Evolutionary conservation across 192 early-diverging fungal species (phyloP), one percentile per base, ranked within the genome.

Genomic region (Coemansia asiatica): DNA sequence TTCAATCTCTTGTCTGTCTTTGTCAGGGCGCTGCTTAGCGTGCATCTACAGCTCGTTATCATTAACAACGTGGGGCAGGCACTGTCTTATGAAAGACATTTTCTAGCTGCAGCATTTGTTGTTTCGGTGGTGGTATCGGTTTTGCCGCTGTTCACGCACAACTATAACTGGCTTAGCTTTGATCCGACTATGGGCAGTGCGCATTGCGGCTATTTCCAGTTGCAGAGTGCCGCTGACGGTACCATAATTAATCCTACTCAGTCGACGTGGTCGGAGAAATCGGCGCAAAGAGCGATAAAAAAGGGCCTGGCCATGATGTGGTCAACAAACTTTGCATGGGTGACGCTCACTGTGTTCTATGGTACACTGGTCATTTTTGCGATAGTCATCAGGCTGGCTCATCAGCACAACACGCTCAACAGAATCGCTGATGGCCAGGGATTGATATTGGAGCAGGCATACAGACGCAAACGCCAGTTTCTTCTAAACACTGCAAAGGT

Each of bases 1-100:
- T 79, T 79, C 36, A 74, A 73, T 28, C 62, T 79, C 18, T 48
- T 74, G 65, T 74, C 77, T 8, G 77, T 79, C 7, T 79, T 79
- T 68, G 67, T 74, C 29, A 68, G 77, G 25, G 77, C 77, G 2
- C 56, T 79, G 49, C 65, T 79, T 19, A 71, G 68, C 38, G 77
- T 79, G 4, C 77, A 79, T 35, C 58, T 79, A 23, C 77, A 79
- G 61, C 68, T 79, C 50, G 64, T 74, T 2, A 71, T 79, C 19
- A 19, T 79, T 9, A 69, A 62, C 56, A 79, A 74, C 38, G 66
- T 68, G 27, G 33, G 56, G 21, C 64, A 57, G 12, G 77, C 67
- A 1, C 57, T 79, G 56, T 25, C 61, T 28, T 79, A 79, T 40
- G 75, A 72, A 60, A 62, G 70, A 21, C 75, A 72, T 23, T 78